Evolutionary conservation across 768 basidiomycete species (phyloP), one percentile per base, ranked within the genome.

Genomic region (Psilocybe cubensis): DNA sequence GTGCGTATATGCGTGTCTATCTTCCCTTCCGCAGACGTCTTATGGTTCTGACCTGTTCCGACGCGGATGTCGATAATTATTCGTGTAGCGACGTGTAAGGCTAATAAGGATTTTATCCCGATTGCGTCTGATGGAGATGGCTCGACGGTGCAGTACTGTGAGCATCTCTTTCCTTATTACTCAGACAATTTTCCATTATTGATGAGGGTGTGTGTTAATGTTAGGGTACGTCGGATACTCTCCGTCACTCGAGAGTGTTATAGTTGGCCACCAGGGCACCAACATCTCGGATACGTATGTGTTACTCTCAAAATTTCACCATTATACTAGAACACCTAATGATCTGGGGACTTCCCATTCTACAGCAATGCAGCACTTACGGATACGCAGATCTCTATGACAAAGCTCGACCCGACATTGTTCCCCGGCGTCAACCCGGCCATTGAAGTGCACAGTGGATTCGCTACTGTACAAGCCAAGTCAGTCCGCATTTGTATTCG

Each of bases 261-360:
- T 80, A 44, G 76, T 79, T 20, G 68, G 65, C n/a, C 79, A 80
- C 57, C 75, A 80, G 60, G 79, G 77, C n/a, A 80, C 79, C 0
- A 72, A 79, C 52, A 46, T 68, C 2, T 61, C 66, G 1, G 42
- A 76, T 52, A 68, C 77, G 77, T 79, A 28, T 33, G 66, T 59
- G n/a, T n/a, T n/a, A n/a, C n/a, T n/a, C n/a, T 17, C 4, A 27
- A 9, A 7, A 42, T 55, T 8, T 14, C 24, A 18, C 17, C 7
- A 2, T 25, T 54, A 42, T 25, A 17, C 42, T 21, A 17, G 8
- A 17, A 8, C 33, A 35, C 8, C 8, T 9, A 9, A 35, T 35
- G 17, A 9, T 17, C 33, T 35, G 9, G 33, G 9, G 33, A n/a
- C n/a, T 35, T 35, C 33, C 8, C 17, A 4, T 59, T 51, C 21